phyloP scores from a whole-genome alignment of 208 protist species.

The Trypanosoma lewisi region DNA sequence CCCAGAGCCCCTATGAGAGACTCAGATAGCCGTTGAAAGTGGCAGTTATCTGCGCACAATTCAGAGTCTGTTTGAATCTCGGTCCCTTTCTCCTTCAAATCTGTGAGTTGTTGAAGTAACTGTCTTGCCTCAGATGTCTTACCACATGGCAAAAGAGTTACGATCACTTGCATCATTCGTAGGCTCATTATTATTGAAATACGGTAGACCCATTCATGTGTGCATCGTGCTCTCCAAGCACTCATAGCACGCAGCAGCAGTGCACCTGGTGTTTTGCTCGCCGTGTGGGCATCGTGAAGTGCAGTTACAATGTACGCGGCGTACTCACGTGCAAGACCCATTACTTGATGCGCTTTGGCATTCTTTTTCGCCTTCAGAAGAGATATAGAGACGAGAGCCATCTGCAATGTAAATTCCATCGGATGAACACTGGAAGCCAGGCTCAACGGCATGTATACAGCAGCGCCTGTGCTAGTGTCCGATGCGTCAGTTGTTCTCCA shows the following conservation, averaged over 20 bases:
- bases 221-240: conserved; percentile 15
- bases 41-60: neutral
- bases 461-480: neutral
- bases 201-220: conserved; percentile 34
- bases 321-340: conserved; percentile 11
- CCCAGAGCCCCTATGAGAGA: conserved; percentile 9
- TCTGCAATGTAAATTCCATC: conserved; percentile 15
- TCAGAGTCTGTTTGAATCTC: neutral
- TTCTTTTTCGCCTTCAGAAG: conserved; percentile 17
- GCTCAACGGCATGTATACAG: neutral
- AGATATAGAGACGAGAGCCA: conserved; percentile 22
- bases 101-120: conserved; percentile 1
- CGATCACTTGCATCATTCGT: conserved; percentile 15
- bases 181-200: conserved; percentile 42
- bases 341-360: conserved; percentile 8
- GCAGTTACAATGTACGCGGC: conserved; percentile 11
- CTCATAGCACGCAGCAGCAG: conserved; percentile 2
- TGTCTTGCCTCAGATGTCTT: conserved; percentile 3
- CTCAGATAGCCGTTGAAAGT: neutral
- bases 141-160: neutral
- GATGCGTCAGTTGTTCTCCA: conserved; percentile 5
- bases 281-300: neutral
- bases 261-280: neutral
- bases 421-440: conserved; percentile 6
- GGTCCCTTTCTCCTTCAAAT: conserved; percentile 1